Percentiles rank a stretch among this genome's conserved stretches.
These are phyloP conservation scores for Ocimum tenuiflorum DNA, from an alignment of 257 asterid genomes.

Conservation along the genomic window DNA sequence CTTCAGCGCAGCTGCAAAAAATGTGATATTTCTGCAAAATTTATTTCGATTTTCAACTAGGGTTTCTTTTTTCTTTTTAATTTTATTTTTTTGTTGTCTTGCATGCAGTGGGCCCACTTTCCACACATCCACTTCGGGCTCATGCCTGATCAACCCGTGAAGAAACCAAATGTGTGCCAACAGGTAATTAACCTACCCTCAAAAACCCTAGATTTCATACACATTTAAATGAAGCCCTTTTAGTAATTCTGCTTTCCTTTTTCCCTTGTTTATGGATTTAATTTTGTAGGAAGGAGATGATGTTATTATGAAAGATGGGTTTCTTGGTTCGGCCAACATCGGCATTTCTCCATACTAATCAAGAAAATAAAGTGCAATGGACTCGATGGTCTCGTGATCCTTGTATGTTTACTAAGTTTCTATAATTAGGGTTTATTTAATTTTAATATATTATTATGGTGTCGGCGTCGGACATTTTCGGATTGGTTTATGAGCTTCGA, in stretches of 20 bases:
- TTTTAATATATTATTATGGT: not conserved
- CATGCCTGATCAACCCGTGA: conserved; percentile 98
- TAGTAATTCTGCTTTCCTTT: not conserved
- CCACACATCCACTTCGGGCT: conserved; percentile 99
- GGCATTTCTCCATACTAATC: conserved; percentile 63
- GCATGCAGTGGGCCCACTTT: conserved; percentile 73
- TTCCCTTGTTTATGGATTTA: too few relatives aligned
- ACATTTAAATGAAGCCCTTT: not conserved
- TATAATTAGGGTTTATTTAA: conserved; percentile 17
- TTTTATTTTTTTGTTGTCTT: not conserved
- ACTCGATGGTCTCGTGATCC: not conserved
- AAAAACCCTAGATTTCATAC: conserved; percentile 30
- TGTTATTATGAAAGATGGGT: conserved; percentile 78
- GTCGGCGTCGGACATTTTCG: conserved; percentile 17
- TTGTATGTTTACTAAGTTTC: not conserved
- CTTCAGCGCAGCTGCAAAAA: conserved; percentile 97
- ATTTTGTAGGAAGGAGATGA: conserved; percentile 64
- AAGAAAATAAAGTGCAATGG: not conserved
- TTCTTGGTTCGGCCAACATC: conserved; percentile 65
- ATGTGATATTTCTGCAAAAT: conserved; percentile 42
- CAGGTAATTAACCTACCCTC: conserved; percentile 45
- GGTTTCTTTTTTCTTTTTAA: not conserved
- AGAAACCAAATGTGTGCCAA: conserved; percentile 80
- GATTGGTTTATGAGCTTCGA: conserved; percentile 25
- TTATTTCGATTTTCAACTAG: not conserved